Evolutionary conservation across 208 protist genomes (phyloP), one percentile per base, ranked within the genome.

Genomic region (Porcisia deanei): DNA sequence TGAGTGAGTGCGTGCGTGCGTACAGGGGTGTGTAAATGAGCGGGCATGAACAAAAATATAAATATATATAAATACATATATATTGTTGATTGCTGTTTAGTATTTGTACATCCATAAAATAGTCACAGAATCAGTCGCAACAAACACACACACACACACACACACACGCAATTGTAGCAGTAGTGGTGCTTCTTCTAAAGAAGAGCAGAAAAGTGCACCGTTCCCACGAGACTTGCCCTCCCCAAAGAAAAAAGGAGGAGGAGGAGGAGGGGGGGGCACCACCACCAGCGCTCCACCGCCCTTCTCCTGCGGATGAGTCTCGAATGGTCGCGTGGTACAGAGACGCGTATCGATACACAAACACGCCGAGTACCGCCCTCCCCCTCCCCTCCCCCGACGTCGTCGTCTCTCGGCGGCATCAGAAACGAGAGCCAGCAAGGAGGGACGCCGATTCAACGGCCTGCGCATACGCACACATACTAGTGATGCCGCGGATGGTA

Each of bases 371-470:
- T 34, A 9, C 39, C 25, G 61, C 39, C 12, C 14, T 37, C 45
- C 41, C 59, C 30, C 30, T 30, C 59, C 30, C 30, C 0, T 30
- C 30, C 30, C 0, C 0, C 30, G 30, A 0, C 30, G 30, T 30
- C 30, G 30, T 30, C 22, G 22, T 6, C n/a, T 61, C 57, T 61
- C 25, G 6, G 6, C 2, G 41, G 3, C 9, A 41, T 37, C 47
- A 70, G 5, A 54, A 22, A 14, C 6, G 65, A n/a, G n/a, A 14
- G 5, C 14, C 20, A 1, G 20, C 53, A 34, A 52, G 52, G 6
- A 37, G 57, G 18, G 55, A 55, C 4, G 66, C 77, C 0, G 72
- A 77, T 18, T 12, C n/a, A 5, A 82, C 49, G 1, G 77, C 77
- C 7, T 77, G 71, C 12, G 9, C 22, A 49, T 58, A 63, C 37